Base-by-base conservation (phyloP, 2,329 filamentous ascomycete species). In the Pseudogymnoascus sp. region DNA sequence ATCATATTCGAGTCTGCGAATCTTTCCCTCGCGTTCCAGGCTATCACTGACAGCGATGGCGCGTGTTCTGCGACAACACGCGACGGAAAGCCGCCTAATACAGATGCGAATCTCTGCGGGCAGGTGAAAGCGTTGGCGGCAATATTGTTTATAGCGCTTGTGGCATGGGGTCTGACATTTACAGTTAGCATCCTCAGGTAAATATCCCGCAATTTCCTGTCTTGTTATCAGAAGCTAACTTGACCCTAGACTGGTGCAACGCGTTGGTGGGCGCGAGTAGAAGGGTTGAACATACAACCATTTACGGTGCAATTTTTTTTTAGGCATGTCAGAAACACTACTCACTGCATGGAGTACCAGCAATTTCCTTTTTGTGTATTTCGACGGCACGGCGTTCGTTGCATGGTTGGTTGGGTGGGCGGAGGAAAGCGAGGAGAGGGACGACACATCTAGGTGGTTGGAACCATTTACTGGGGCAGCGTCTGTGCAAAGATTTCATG, bases 1-100 rank as follows among this genome's bases (percentile, higher is more conserved):
- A 96, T 99, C 69, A 92, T 97, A 39, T 96, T 99, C 76, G 92
- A 96, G 72, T 91, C 92, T 3, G 91, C 92, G 58, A 97, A 96
- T 74, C 82, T 95, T 23, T 89, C 90, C 38, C 77, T 99, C 64
- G 92, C 92, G 1, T 96, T 96, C 71, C 88, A 90, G 70, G 88
- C 90, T 7, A 76, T 96, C 59, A 86, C 79, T 5, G 82, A 86
- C 66, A 75, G 79, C 28, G 77, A 78, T 38, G 85, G 84, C 71
- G 74, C 76, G 34, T 90, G 71, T 79, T 82, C 69, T 73, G 3
- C 12, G 13, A 26, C 13, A 4, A 21, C 30, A 79, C 73, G 62
- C 64, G 70, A 64, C 62, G 74, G 66, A 37, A 59, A 18, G 9
- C 65, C 75, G 58, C 64, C 72, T 8, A 67, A 69, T 21, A 18